Conservation (phyloP, 257 asterid species). For the Asclepias syriaca region DNA sequence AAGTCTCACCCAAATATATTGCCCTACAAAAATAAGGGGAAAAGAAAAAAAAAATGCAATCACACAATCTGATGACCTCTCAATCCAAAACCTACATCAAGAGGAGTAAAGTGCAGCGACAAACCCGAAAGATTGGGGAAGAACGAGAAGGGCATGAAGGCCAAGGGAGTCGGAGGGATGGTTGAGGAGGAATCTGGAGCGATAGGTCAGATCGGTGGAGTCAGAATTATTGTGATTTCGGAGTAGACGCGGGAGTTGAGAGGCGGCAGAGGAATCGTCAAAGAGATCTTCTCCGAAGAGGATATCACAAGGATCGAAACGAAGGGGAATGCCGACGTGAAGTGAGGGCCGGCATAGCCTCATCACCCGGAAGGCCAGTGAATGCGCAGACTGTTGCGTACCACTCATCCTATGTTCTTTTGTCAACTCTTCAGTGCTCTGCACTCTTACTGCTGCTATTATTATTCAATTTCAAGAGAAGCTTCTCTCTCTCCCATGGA, state of each 20-base stretch:
- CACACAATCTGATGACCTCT: not conserved
- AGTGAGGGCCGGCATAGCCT: conserved; percentile 83
- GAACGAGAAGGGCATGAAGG: conserved; percentile 85
- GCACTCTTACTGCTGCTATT: not conserved
- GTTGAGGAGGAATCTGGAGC: conserved; percentile 71
- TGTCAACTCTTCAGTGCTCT: not conserved
- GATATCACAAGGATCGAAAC: conserved; percentile 82
- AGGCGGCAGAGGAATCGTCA: conserved; percentile 76
- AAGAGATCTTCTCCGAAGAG: conserved; percentile 91
- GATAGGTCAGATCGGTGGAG: conserved; percentile 74
- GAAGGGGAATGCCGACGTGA: conserved; percentile 74
- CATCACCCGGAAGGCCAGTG: conserved; percentile 93
- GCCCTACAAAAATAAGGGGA: conserved; percentile 47
- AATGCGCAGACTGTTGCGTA: conserved; percentile 55
- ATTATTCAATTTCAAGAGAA: not conserved
- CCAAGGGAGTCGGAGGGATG: conserved; percentile 84
- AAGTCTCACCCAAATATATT: conserved; percentile 96
- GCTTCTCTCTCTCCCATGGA: too few species aligned
- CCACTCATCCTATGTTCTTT: conserved; percentile 37
- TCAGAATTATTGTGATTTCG: conserved; percentile 28
- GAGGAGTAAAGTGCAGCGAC: not conserved
- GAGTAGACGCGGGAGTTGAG: conserved; percentile 66
- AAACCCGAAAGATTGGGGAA: conserved; percentile 93
- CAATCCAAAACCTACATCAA: not conserved
- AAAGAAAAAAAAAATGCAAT: conserved; percentile 2